phyloP scores from a whole-genome alignment of 805 yeast genomes.

The Wickerhamiella occidentalis region DNA sequence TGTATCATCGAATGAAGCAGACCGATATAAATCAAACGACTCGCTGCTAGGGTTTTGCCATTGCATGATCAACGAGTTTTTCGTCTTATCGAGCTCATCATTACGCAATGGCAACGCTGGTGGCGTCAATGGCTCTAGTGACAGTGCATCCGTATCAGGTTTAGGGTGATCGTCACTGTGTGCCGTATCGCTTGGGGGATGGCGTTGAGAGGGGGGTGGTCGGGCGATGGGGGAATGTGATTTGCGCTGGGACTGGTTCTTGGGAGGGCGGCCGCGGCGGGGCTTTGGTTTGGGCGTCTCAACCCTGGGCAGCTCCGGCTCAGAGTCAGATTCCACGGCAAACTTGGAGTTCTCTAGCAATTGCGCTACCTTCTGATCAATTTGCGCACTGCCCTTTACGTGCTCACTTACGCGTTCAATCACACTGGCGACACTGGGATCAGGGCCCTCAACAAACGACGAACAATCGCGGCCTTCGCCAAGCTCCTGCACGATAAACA shows the following conservation, averaged over 20 bases:
- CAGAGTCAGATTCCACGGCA: neutral
- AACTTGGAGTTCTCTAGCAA: slow-evolving; percentile 2
- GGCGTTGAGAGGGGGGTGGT: neutral
- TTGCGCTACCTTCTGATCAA: slow-evolving; percentile 7
- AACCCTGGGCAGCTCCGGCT: neutral
- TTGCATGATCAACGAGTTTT: slow-evolving; percentile 8
- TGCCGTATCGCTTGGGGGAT: too few species aligned
- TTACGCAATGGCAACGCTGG: slow-evolving; percentile 3
- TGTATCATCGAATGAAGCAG: slow-evolving; percentile 3
- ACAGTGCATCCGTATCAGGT: neutral
- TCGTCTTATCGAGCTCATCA: slow-evolving; percentile 9
- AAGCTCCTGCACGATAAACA: slow-evolving; percentile 8
- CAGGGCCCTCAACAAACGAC: slow-evolving; percentile 2
- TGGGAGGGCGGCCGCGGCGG: slow-evolving; percentile 8
- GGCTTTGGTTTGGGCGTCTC: slow-evolving; percentile 4
- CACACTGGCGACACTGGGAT: neutral
- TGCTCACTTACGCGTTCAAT: slow-evolving; percentile 1
- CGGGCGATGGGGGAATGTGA: neutral
- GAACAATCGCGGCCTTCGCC: slow-evolving; percentile 9
- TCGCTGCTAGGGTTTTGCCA: slow-evolving; percentile 4
- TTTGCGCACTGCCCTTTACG: neutral
- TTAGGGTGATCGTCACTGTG: neutral
- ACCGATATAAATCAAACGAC: slow-evolving; percentile 1
- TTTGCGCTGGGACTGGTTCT: neutral
- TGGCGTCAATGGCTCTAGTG: slow-evolving; percentile 4